phyloP scores from a whole-genome alignment of 2,329 filamentous ascomycete species.

The Didymella keratinophila region DNA sequence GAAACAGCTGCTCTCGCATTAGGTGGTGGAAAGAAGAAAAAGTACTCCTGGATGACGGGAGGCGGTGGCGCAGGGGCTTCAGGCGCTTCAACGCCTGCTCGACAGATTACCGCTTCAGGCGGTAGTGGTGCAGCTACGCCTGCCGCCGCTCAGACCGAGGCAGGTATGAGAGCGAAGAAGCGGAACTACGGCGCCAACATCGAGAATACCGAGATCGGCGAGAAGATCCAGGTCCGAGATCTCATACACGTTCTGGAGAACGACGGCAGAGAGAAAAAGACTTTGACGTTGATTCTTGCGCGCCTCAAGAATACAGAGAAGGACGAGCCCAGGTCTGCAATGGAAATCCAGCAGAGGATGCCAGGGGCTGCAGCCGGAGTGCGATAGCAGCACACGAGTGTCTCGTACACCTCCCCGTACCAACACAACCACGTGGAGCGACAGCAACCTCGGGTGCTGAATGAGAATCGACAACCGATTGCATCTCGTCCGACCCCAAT shows the following conservation, averaged over 20 bases:
- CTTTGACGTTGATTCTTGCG: conserved; percentile 48
- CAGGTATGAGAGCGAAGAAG: conserved; percentile 63
- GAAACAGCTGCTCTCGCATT: conserved; percentile 82
- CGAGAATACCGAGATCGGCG: conserved; percentile 79
- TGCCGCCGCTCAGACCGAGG: conserved; percentile 32
- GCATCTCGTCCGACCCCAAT: too few species aligned
- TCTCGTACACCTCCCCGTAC: neutral
- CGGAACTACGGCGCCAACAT: conserved; percentile 75
- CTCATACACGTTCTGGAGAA: conserved; percentile 80
- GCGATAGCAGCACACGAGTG: conserved; percentile 6
- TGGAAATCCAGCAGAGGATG: conserved; percentile 16
- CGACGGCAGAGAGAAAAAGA: conserved; percentile 72
- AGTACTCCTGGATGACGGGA: conserved; percentile 77
- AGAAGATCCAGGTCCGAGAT: conserved; percentile 84
- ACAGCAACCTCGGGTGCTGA: neutral
- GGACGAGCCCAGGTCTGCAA: conserved; percentile 29
- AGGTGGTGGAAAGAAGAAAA: conserved; percentile 67
- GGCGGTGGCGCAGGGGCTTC: conserved; percentile 43
- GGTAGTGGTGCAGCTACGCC: conserved; percentile 40
- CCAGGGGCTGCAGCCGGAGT: conserved; percentile 19
- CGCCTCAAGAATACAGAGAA: conserved; percentile 43
- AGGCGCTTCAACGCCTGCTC: conserved; percentile 44
- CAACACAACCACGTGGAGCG: neutral
- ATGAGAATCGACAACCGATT: neutral
- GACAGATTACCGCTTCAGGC: conserved; percentile 36